Conservation (phyloP, 148 eudicot species). For the Nepenthes mirabilis region DNA sequence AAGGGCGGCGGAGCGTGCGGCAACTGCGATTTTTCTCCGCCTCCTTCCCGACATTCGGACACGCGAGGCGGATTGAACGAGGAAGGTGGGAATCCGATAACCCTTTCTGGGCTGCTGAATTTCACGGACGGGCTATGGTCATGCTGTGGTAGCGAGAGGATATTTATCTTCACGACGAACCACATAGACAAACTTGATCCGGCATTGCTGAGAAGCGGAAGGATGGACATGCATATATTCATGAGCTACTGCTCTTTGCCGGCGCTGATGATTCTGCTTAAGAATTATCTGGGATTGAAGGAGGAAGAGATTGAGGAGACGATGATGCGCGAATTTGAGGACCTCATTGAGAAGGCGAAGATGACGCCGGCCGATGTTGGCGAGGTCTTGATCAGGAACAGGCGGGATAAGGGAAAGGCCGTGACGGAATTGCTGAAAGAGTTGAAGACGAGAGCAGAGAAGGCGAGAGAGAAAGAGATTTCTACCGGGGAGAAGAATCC, state of each 20-base stretch:
- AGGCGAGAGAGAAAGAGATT: conserved; percentile 1
- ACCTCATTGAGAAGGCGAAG: conserved; percentile 37
- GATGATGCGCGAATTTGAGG: conserved; percentile 17
- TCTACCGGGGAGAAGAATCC: neutral
- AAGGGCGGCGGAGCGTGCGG: conserved; percentile 3
- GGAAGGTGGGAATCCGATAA: conserved; percentile 24
- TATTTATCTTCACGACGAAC: conserved; percentile 86
- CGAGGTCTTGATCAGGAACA: conserved; percentile 65
- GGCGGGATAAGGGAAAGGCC: conserved; percentile 46
- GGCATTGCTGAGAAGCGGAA: conserved; percentile 75
- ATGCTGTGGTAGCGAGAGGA: conserved; percentile 91
- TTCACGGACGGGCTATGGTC: conserved; percentile 97
- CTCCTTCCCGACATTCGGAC: neutral
- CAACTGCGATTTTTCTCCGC: neutral
- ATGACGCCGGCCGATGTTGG: conserved; percentile 92
- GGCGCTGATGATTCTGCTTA: conserved; percentile 50
- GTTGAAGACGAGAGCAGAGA: conserved; percentile 37
- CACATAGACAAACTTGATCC: conserved; percentile 85
- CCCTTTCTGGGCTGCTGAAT: conserved; percentile 74
- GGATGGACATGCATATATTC: conserved; percentile 91
- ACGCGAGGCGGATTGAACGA: neutral
- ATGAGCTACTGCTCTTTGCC: conserved; percentile 57
- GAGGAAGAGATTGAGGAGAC: conserved; percentile 22
- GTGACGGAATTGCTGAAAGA: conserved; percentile 38
- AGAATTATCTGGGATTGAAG: conserved; percentile 49